Base-by-base conservation (phyloP, 495 filamentous ascomycete genomes). In the Jackrogersella minutella region DNA sequence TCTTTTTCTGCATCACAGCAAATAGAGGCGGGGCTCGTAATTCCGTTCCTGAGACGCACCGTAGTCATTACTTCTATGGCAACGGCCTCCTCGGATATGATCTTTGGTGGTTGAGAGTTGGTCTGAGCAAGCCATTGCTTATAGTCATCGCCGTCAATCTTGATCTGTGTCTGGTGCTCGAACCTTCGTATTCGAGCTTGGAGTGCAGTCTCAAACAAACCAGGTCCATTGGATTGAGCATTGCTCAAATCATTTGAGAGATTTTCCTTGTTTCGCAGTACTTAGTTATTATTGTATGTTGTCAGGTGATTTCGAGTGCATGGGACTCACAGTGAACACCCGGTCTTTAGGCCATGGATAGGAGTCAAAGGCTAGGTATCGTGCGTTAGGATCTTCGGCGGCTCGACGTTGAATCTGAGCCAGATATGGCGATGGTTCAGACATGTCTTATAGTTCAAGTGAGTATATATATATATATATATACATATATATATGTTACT, bases 101-200 rank as follows among this genome's bases (percentile, higher is more conserved):
- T 39, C n/a, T 50, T 64, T 22, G 69, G 69, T 13, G 56, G 60
- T 8, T 47, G 39, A 10, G 11, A 55, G 7, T 47, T 62, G 7
- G 40, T 65, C 7, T 63, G 34, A 8, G 66, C 26, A 14, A 75
- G 58, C 66, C 72, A 81, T 28, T 68, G 44, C 41, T 78, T 74
- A 56, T 81, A 82, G 14, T 67, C 62, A 37, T 69, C 31, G 16
- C 73, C 70, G 65, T 80, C 74, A 53, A 83, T 70, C 37, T 67
- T 37, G 46, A 73, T 67, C 59, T 68, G 68, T 19, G 76, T 72
- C 17, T 71, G 72, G 40, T 77, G 74, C 40, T 73, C 69, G 71
- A 80, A 83, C 68, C 78, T 81, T 59, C 76, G 79, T 66, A 80
- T 75, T 53, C 80, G 80, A 57, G 76, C 71, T 22, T 79, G 73